Evolutionary conservation across 768 basidiomycete species (phyloP).

Genomic region (Xerocomellus dryophilus): DNA sequence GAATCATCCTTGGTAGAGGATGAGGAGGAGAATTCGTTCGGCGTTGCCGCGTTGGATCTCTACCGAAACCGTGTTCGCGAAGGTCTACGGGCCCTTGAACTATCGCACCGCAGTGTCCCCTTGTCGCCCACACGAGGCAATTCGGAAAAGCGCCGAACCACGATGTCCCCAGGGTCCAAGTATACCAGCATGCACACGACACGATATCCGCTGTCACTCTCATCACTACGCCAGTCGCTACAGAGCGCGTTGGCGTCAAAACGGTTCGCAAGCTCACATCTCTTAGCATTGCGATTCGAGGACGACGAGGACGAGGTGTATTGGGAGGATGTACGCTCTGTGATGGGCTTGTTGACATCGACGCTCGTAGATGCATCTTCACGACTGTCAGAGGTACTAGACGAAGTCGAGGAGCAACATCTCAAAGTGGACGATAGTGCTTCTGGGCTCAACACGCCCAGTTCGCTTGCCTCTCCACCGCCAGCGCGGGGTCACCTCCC

Average conservation of each 20-base stretch:
- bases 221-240: constrained; percentile 57
- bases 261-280: constrained; percentile 74
- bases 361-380: constrained; percentile 64
- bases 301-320: constrained; percentile 73
- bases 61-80: constrained; percentile 50
- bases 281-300: constrained; percentile 74
- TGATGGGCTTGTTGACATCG: constrained; percentile 67
- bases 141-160: constrained; percentile 21
- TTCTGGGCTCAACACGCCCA: constrained; percentile 14
- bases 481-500: constrained; percentile 12
- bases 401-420: constrained; percentile 53
- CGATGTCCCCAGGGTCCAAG: constrained; percentile 49
- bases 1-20: constrained; percentile 20
- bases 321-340: constrained; percentile 80
- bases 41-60: constrained; percentile 57
- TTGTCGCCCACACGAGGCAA: constrained; percentile 12
- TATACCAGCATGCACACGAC: constrained; percentile 59
- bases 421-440: constrained; percentile 41
- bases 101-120: constrained; percentile 25
- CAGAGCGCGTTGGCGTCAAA: constrained; percentile 69
- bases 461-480: constrained; percentile 17
- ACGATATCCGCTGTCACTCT: constrained; percentile 66
- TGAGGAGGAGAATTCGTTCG: constrained; percentile 46
- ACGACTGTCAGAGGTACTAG: constrained; percentile 60
- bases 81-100: constrained; percentile 50